Conservation (phyloP, 345 rosid species). For the Lenwebbia sp. region DNA sequence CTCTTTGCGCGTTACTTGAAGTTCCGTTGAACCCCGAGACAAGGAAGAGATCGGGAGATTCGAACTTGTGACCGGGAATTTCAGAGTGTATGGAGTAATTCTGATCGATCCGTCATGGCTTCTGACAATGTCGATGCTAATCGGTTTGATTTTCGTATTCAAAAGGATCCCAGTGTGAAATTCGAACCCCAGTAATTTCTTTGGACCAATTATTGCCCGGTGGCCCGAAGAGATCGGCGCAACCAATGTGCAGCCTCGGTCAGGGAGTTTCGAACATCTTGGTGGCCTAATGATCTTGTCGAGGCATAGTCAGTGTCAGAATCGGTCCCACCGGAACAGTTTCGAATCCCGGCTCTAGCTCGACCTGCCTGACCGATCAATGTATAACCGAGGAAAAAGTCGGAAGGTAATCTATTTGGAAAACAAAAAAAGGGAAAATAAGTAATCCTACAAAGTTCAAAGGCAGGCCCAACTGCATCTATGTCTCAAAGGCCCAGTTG, state of each 20-base stretch:
- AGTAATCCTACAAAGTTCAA: background rate
- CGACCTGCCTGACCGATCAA: background rate
- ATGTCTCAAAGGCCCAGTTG: background rate
- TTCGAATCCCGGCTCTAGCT: background rate
- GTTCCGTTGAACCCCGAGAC: background rate
- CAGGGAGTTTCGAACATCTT: accelerated
- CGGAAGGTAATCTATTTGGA: too few species aligned
- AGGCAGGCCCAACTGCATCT: background rate
- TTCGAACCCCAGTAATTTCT: background rate
- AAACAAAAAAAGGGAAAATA: accelerated
- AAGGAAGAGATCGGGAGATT: background rate
- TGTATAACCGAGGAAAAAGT: background rate
- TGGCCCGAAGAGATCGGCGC: accelerated
- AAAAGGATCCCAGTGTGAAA: background rate
- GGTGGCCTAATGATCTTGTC: accelerated
- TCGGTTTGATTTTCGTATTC: background rate
- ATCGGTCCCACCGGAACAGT: accelerated
- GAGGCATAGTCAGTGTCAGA: background rate
- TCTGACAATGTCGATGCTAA: background rate
- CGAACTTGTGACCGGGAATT: background rate
- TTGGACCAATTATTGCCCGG: background rate
- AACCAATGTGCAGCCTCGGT: accelerated
- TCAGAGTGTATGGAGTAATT: background rate
- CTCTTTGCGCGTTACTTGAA: accelerated
- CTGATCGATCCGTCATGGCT: background rate